These are phyloP conservation scores for Fraxinus sp. DNA, from an alignment of 305 asterid species.

Conservation along the genomic window DNA sequence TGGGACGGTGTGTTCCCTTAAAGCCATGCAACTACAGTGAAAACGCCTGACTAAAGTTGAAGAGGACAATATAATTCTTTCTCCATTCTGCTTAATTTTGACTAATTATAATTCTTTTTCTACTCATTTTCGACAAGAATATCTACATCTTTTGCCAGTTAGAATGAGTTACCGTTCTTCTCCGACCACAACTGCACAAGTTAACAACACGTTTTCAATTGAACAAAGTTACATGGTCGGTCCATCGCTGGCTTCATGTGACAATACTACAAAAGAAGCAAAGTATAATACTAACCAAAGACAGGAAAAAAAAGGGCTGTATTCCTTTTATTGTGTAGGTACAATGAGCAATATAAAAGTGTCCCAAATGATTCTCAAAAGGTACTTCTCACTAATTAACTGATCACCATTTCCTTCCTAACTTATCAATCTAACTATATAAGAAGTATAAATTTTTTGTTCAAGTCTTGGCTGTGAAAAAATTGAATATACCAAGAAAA, in stretches of 20 bases:
- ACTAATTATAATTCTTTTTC: background rate
- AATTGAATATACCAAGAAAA: background rate
- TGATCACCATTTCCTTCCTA: background rate
- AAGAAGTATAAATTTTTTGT: background rate
- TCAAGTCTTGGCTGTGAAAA: background rate
- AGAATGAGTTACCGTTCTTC: background rate
- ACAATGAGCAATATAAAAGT: background rate
- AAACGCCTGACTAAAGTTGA: background rate
- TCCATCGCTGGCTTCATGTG: background rate
- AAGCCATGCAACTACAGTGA: background rate
- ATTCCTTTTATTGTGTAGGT: background rate
- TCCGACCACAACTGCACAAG: background rate
- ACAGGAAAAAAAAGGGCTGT: background rate
- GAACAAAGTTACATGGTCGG: background rate
- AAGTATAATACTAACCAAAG: background rate
- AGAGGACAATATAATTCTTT: background rate
- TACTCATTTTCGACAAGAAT: background rate
- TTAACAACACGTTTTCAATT: background rate
- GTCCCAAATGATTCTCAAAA: background rate
- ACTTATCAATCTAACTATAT: background rate
- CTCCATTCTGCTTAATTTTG: background rate
- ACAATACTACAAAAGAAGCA: background rate
- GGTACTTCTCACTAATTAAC: background rate
- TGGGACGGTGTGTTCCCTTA: background rate
- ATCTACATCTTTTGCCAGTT: background rate